phyloP scores from a whole-genome alignment of 225 moss, liverwort and hornwort genomes.

The Takakia lepidozioides region DNA sequence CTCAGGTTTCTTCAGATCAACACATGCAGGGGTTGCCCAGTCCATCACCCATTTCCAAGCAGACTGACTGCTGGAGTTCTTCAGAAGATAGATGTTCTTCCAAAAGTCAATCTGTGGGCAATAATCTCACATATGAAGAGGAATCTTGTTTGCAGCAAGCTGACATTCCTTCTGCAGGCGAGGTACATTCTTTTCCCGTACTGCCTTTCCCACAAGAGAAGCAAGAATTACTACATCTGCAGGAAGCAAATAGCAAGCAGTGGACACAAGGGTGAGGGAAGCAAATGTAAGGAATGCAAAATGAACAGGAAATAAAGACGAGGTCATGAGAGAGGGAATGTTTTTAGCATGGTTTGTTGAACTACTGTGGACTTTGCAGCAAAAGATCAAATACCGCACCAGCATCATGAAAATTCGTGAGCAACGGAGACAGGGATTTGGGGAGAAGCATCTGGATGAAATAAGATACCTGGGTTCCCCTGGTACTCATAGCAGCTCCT shows the following conservation, averaged over 20 bases:
- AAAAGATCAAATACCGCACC: conserved; percentile 37
- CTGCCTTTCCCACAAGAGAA: no score
- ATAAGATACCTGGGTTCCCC: conserved; percentile 20
- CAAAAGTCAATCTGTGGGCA: conserved; percentile 38
- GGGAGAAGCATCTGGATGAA: conserved; percentile 23
- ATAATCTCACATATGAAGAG: conserved; percentile 35
- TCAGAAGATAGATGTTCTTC: conserved; percentile 51
- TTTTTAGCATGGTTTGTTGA: no score
- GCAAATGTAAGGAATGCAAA: no score
- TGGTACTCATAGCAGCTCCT: conserved; percentile 32
- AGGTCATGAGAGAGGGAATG: no score
- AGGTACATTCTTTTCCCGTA: no score
- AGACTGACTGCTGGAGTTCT: conserved; percentile 26
- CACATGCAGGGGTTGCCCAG: conserved; percentile 25
- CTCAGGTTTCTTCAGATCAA: conserved; percentile 6
- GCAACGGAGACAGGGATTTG: conserved; percentile 36
- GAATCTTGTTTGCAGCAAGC: conserved; percentile 32
- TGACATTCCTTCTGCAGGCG: conserved; percentile 36
- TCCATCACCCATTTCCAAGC: conserved; percentile 1
- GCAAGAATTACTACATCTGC: no score
- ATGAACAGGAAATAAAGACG: no score
- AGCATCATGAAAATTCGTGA: conserved; percentile 48
- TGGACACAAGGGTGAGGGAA: no score
- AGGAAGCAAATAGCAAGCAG: no score
- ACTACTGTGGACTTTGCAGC: conserved; percentile 19